phyloP scores from a whole-genome alignment of 2,329 filamentous ascomycete genomes.

The Ascochyta rabiei region DNA sequence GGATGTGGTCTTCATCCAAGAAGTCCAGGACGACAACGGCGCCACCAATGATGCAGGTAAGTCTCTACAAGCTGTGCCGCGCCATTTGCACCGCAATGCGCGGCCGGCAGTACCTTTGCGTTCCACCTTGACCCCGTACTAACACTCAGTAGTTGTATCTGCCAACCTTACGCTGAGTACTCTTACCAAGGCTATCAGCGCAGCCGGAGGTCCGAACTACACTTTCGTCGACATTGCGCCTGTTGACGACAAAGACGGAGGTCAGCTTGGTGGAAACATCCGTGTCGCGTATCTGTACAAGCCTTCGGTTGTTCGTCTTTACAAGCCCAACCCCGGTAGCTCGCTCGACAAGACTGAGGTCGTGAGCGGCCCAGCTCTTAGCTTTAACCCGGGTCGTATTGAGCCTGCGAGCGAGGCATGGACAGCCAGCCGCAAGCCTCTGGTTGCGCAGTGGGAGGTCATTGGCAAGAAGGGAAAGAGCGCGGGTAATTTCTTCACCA shows the following conservation, averaged over 20 bases:
- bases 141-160: conserved; percentile 46
- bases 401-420: conserved; percentile 67
- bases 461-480: conserved; percentile 57
- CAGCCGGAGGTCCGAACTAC: conserved; percentile 60
- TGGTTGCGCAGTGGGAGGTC: conserved; percentile 69
- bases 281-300: conserved; percentile 74
- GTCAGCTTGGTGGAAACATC: conserved; percentile 73
- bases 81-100: conserved; percentile 11
- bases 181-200: conserved; percentile 60
- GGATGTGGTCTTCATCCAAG: conserved; percentile 71
- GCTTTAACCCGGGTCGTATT: conserved; percentile 72
- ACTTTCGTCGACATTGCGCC: conserved; percentile 66
- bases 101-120: conserved; percentile 4
- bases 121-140: neutral
- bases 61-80: conserved; percentile 24
- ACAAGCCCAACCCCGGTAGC: conserved; percentile 63
- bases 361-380: conserved; percentile 63
- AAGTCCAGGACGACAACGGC: conserved; percentile 72
- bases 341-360: conserved; percentile 63
- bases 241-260: conserved; percentile 66
- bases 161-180: conserved; percentile 66
- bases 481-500: conserved; percentile 63
- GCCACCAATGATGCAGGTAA: conserved; percentile 62
- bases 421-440: conserved; percentile 67
- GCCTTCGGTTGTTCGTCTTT: conserved; percentile 63